Conservation (phyloP, 2,329 filamentous ascomycete species). For the Botrytis fabae region DNA sequence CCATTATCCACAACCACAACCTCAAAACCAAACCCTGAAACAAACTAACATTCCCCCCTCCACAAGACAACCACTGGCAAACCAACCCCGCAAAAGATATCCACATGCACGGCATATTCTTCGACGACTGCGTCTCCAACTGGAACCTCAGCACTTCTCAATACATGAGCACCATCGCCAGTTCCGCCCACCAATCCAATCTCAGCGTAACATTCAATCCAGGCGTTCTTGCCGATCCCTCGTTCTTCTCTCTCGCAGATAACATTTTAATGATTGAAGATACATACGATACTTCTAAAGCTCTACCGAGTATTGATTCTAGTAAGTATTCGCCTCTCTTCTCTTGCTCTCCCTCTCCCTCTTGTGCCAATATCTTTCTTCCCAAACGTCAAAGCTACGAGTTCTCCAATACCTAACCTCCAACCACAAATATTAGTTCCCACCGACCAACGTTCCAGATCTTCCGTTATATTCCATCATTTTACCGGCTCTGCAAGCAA, state of each 20-base stretch:
- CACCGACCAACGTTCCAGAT: background rate
- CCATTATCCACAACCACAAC: rapidly evolving
- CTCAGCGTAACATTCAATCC: constrained; percentile 3
- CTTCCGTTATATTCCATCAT: background rate
- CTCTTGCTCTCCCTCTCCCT: too few species aligned
- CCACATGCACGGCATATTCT: constrained; percentile 1
- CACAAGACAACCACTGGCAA: constrained; percentile 5
- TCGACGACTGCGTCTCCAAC: background rate
- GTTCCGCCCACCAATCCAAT: background rate
- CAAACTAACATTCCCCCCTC: background rate
- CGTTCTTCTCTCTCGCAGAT: background rate
- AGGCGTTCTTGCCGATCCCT: background rate
- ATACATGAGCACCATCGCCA: background rate
- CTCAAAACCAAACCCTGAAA: background rate
- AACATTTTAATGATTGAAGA: background rate
- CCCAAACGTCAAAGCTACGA: background rate
- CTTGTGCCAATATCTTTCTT: too few species aligned
- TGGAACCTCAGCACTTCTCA: background rate
- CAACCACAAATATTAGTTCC: background rate
- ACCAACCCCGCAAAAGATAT: background rate
- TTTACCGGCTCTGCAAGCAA: background rate
- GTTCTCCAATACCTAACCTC: background rate
- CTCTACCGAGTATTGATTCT: background rate
- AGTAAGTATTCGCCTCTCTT: background rate
- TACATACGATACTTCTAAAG: background rate